Evolutionary conservation across 371 early-diverging fungal species (phyloP), one percentile per base, ranked within the genome.

Genomic region (Rhizopus arrhizus): DNA sequence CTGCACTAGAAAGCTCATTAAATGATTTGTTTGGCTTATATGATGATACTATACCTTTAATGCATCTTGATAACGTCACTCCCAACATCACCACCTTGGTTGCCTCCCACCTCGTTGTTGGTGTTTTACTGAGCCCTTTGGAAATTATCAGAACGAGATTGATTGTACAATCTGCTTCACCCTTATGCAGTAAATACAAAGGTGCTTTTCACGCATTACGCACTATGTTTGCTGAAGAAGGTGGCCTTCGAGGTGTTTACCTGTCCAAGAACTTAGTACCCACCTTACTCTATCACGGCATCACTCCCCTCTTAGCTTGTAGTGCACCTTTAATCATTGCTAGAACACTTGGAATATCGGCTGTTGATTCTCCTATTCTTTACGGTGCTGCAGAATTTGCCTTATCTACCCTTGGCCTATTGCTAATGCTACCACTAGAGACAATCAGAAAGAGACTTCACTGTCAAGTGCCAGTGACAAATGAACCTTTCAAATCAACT

Each of bases 381-480:
- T 88, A 85, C 52, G 78, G 86, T 5, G 63, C 87, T 38, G 82
- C 83, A 1, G 90, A 91, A 64, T 66, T 95, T 2, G 76, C 74
- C 0, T 61, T 91, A 12, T 81, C 78, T 22, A 82, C 88, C 0
- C 16, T 91, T 5, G 88, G 94, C 9, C 73, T 93, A 15, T 53
- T 86, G 34, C 76, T 96, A 9, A 83, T 86, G 56, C 56, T 95
- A 50, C 98, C 98, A 1, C 56, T 98, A 9, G 95, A 96, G 53
- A 96, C 95, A 5, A 84, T 93, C 48, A 84, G 94, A 8, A 84
- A 88, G 46, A 78, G 98, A 8, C 70, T 98, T 45, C 91, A 92
- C 52, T 86, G 89, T 42, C 96, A 96, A 70, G 72, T 79, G 45
- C 74, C 76, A 9, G 15, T 22, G 34, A 42, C 51, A 2, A 73